phyloP scores from a whole-genome alignment of 345 rosid genomes.

The Salix suchowensis region DNA sequence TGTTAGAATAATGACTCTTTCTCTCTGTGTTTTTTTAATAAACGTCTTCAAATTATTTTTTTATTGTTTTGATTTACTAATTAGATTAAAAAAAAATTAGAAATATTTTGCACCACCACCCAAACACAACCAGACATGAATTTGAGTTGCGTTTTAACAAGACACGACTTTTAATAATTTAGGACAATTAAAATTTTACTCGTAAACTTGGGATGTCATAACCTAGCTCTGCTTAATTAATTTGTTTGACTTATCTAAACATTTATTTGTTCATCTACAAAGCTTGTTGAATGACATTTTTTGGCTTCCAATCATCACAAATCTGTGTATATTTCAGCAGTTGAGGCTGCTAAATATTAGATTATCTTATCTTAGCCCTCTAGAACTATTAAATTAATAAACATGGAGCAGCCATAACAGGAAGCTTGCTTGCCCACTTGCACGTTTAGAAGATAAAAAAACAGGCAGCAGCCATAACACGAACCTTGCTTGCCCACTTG shows the following conservation, averaged over 20 bases:
- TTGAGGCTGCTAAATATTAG: neutral
- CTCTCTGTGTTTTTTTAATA: neutral
- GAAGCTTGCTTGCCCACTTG: neutral
- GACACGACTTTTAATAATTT: no score
- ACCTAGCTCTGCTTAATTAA: neutral
- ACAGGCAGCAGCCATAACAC: neutral
- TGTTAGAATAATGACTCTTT: neutral
- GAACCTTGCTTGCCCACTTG: neutral
- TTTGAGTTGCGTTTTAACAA: neutral
- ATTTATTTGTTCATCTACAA: neutral
- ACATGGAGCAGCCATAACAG: neutral
- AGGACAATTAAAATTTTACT: no score
- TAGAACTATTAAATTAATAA: no score
- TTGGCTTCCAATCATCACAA: neutral
- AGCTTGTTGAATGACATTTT: neutral
- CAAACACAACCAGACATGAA: neutral
- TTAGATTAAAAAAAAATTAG: no score
- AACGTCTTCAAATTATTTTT: no score
- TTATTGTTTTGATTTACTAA: no score
- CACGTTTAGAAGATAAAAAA: neutral
- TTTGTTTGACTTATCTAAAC: neutral
- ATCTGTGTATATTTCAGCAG: no score
- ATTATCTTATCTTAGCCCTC: neutral
- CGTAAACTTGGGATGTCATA: neutral
- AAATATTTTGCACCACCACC: no score